phyloP scores from a whole-genome alignment of 805 yeast species.

The Crinitomyces ghanaensis region DNA sequence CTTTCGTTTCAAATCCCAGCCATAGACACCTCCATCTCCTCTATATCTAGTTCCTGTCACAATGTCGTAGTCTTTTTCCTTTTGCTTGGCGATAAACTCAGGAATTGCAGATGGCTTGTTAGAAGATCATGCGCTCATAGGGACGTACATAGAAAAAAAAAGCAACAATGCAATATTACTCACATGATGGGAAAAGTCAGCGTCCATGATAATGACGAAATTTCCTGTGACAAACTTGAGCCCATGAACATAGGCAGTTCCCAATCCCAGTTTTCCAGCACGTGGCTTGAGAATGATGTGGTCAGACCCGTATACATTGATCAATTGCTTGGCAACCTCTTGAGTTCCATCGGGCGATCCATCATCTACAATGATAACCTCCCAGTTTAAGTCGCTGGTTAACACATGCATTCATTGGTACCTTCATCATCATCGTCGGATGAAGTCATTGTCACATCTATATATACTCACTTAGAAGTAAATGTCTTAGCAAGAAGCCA shows the following conservation, averaged over 20 bases:
- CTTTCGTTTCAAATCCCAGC: conserved; percentile 75
- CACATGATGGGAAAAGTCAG: conserved; percentile 73
- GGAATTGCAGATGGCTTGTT: conserved; percentile 79
- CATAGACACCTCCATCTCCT: conserved; percentile 73
- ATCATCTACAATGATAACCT: conserved; percentile 66
- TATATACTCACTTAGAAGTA: conserved; percentile 28
- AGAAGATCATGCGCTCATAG: conserved; percentile 11
- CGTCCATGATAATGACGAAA: conserved; percentile 73
- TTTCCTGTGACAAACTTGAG: conserved; percentile 60
- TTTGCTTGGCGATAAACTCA: conserved; percentile 54
- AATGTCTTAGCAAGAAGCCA: conserved; percentile 62
- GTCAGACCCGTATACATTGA: conserved; percentile 40
- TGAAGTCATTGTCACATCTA: not conserved
- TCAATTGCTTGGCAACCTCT: conserved; percentile 43
- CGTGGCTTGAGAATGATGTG: conserved; percentile 58
- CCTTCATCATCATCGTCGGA: too few relatives aligned
- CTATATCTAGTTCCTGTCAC: conserved; percentile 56
- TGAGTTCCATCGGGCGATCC: conserved; percentile 78
- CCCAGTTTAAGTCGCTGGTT: conserved; percentile 68
- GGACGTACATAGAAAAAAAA: not conserved
- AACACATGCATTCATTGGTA: too few relatives aligned
- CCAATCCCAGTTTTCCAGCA: conserved; percentile 67
- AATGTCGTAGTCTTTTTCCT: conserved; percentile 29
- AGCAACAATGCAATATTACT: too few relatives aligned
- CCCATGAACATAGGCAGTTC: conserved; percentile 70